Conservation (phyloP, 257 asterid species). For the Capsicum rhomboideum region DNA sequence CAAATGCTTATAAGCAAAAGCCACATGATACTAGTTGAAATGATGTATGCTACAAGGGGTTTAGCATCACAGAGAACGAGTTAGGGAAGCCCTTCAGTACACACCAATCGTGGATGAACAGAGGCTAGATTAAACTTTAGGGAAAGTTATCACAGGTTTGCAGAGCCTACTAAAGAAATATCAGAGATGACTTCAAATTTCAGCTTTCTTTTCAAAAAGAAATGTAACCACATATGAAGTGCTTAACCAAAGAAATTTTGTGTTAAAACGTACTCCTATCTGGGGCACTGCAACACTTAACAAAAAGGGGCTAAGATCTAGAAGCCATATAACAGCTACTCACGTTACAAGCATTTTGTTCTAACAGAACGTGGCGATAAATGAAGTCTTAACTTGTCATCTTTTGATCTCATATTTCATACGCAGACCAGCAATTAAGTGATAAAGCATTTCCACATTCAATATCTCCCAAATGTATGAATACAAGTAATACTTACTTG, state of each 20-base stretch:
- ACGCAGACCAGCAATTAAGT: neutral
- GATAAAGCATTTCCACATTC: neutral
- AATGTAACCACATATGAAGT: neutral
- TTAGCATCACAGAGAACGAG: neutral
- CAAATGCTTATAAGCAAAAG: neutral
- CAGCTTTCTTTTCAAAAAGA: neutral
- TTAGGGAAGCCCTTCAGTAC: neutral
- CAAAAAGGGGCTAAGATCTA: neutral
- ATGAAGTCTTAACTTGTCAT: neutral
- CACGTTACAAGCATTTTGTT: neutral
- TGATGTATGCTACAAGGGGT: neutral
- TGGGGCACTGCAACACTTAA: neutral
- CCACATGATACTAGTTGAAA: neutral
- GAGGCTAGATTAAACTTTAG: neutral
- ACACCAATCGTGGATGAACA: neutral
- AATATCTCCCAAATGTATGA: neutral
- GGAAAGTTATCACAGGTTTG: neutral
- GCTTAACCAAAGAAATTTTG: neutral
- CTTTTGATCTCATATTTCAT: neutral
- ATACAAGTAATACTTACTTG: conserved; percentile 33
- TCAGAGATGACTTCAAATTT: neutral
- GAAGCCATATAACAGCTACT: neutral
- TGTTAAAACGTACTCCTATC: neutral
- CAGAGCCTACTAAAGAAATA: neutral
- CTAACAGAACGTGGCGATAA: neutral